A percentile compares a stretch with the other conserved stretches of the same genome.
These are phyloP conservation scores for Endotrypanum monterogeii DNA, from an alignment of 208 protist species.

Conservation along the genomic window DNA sequence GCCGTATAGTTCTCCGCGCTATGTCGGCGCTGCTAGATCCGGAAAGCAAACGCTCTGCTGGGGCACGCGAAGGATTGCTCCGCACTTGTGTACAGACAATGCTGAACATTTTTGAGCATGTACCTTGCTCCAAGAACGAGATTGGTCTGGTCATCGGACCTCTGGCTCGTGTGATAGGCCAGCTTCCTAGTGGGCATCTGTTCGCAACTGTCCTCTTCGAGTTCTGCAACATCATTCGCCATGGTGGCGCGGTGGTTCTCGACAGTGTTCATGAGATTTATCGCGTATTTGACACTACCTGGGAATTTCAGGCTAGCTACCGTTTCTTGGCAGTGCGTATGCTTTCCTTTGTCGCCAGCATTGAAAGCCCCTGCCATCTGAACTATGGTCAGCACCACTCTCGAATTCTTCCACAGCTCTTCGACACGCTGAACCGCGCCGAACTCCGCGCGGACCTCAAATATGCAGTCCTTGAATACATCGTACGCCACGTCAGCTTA, in stretches of 20 bases:
- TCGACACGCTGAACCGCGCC: slow-evolving; percentile 66
- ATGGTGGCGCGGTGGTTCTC: slow-evolving; percentile 50
- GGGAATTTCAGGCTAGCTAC: slow-evolving; percentile 54
- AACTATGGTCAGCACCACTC: slow-evolving; percentile 46
- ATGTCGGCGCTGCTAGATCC: slow-evolving; percentile 65
- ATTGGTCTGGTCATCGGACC: slow-evolving; percentile 62
- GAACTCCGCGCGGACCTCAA: slow-evolving; percentile 57
- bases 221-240: slow-evolving; percentile 72
- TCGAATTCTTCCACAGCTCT: slow-evolving; percentile 63
- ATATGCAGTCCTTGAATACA: slow-evolving; percentile 79
- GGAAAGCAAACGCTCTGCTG: slow-evolving; percentile 41
- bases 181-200: slow-evolving; percentile 49
- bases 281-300: slow-evolving; percentile 66
- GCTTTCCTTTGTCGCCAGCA: slow-evolving; percentile 64
- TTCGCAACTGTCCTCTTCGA: slow-evolving; percentile 71
- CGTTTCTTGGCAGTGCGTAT: slow-evolving; percentile 82
- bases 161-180: slow-evolving; percentile 56
- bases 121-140: slow-evolving; percentile 63
- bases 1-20: slow-evolving; percentile 55
- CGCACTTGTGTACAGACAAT: slow-evolving; percentile 71
- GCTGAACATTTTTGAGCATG: slow-evolving; percentile 72
- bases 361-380: slow-evolving; percentile 47
- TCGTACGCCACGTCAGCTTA: slow-evolving; percentile 59
- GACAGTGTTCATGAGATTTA: slow-evolving; percentile 51
- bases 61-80: slow-evolving; percentile 58